phyloP scores from a whole-genome alignment of 2,329 filamentous ascomycete species.

The Colletotrichum karsti region DNA sequence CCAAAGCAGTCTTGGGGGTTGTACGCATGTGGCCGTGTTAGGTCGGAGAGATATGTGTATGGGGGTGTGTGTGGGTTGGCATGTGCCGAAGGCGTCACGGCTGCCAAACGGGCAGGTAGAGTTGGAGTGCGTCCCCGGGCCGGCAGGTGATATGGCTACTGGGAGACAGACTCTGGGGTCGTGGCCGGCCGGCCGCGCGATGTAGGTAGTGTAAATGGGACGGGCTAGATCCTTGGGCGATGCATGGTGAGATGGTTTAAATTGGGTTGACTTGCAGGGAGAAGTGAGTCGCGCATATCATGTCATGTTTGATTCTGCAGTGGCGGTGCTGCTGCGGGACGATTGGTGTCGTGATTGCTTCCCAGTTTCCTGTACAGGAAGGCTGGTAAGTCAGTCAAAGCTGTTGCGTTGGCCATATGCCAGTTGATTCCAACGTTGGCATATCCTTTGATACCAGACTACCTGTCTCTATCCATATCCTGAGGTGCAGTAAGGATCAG shows the following conservation, averaged over 20 bases:
- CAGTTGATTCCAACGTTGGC: neutral
- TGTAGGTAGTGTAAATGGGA: neutral
- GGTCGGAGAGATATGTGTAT: neutral
- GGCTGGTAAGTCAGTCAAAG: neutral
- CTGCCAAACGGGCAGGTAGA: conserved; percentile 3
- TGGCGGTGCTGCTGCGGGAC: neutral
- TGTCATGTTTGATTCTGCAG: neutral
- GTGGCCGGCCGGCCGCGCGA: neutral
- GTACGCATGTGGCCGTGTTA: neutral
- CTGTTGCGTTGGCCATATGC: neutral
- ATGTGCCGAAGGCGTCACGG: conserved; percentile 3
- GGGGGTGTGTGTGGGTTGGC: neutral
- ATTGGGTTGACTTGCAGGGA: conserved; percentile 2
- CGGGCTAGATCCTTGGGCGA: neutral
- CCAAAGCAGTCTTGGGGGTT: neutral
- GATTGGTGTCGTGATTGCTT: conserved; percentile 6
- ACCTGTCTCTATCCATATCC: too few relatives aligned
- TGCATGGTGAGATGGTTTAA: neutral
- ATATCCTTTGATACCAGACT: neutral
- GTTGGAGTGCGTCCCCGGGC: neutral
- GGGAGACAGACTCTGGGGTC: neutral
- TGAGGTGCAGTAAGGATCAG: neutral
- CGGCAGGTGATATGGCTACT: neutral
- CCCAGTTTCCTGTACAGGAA: conserved; percentile 12
- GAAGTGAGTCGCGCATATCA: neutral